Percentiles rank a stretch among this genome's conserved stretches.
Evolutionary conservation across 1,139 yeast genomes (phyloP).

Genomic region (Yamadazyma friedrichii): DNA sequence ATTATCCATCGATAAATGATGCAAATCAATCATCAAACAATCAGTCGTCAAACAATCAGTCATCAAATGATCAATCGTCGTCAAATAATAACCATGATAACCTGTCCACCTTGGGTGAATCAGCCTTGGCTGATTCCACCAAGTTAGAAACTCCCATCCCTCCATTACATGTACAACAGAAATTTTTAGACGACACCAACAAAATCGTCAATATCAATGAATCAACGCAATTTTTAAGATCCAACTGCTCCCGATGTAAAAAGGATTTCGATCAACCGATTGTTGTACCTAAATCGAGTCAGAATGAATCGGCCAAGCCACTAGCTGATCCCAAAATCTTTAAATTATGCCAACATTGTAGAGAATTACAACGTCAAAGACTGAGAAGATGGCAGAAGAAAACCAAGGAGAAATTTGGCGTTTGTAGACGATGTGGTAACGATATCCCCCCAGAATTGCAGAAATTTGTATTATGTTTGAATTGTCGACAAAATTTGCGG

Average conservation of each 20-base stretch:
- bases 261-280: conserved; percentile 52
- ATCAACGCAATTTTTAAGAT: conserved; percentile 11
- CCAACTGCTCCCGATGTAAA: conserved; percentile 56
- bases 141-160: conserved; percentile 41
- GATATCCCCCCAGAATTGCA: conserved; percentile 50
- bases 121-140: conserved; percentile 8
- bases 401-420: conserved; percentile 59
- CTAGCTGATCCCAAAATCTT: conserved; percentile 47
- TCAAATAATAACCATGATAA: too few relatives aligned
- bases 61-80: too few relatives aligned
- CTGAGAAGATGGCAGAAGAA: conserved; percentile 63
- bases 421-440: conserved; percentile 63
- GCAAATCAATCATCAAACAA: too few relatives aligned
- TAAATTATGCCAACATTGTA: conserved; percentile 62
- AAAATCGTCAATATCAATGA: conserved; percentile 21
- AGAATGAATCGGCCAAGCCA: conserved; percentile 19
- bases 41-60: too few relatives aligned
- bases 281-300: conserved; percentile 31
- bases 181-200: conserved; percentile 14
- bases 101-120: too few relatives aligned
- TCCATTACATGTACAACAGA: conserved; percentile 47
- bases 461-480: conserved; percentile 57
- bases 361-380: conserved; percentile 61
- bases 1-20: background rate
- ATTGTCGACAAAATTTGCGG: conserved; percentile 55